Percentiles rank a stretch among this genome's conserved stretches.
phyloP scores from a whole-genome alignment of 1,139 yeast species.

The Zygosaccharomyces pseudobailii region DNA sequence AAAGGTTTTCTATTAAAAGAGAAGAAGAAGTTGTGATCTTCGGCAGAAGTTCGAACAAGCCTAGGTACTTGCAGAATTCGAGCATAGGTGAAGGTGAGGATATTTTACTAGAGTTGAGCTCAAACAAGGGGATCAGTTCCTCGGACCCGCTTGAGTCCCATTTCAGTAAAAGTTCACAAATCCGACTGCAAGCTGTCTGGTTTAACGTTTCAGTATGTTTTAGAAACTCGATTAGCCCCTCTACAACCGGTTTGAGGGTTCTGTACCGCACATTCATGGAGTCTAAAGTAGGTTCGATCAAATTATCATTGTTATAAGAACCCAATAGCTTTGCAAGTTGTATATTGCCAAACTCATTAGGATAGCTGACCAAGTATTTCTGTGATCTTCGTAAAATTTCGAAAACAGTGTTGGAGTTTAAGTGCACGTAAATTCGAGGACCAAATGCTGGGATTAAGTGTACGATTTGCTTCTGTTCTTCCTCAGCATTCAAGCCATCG shows the following conservation, averaged over 20 bases:
- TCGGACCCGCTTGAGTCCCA: constrained; percentile 7
- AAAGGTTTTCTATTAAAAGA: constrained; percentile 9
- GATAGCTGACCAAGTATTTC: constrained; percentile 4
- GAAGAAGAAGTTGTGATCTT: constrained; percentile 4
- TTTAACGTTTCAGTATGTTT: constrained; percentile 3
- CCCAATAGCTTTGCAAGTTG: constrained; percentile 12
- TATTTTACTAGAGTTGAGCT: constrained; percentile 5
- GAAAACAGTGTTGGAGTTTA: constrained; percentile 11
- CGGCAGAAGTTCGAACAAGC: constrained; percentile 6
- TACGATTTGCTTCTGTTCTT: neutral
- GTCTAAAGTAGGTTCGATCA: constrained; percentile 8
- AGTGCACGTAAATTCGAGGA: constrained; percentile 21
- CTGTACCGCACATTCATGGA: constrained; percentile 8
- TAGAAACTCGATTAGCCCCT: constrained; percentile 11
- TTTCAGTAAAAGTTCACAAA: neutral
- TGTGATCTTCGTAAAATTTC: constrained; percentile 7
- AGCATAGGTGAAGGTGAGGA: neutral
- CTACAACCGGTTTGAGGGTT: constrained; percentile 5
- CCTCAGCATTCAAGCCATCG: constrained; percentile 7
- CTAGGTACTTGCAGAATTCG: constrained; percentile 3
- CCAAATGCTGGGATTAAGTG: constrained; percentile 23
- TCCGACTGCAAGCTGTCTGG: neutral
- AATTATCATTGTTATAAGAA: constrained; percentile 9
- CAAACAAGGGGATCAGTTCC: constrained; percentile 6
- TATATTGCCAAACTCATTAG: constrained; percentile 12